Evolutionary conservation across 2,329 filamentous ascomycete genomes (phyloP).

Genomic region (Sclerotinia subarctica): DNA sequence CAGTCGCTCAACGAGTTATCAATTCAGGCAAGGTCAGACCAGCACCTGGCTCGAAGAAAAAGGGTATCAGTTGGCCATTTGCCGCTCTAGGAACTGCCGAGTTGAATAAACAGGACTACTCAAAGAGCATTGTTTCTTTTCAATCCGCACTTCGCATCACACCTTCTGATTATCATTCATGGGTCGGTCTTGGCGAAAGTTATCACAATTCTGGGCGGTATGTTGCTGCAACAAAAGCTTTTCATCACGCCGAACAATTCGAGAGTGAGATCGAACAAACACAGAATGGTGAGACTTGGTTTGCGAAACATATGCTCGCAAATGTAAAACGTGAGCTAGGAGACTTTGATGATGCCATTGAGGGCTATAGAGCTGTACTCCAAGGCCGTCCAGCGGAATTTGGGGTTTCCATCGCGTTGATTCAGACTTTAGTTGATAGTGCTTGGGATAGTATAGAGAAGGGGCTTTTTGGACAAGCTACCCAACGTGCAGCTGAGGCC

Average conservation of each 20-base stretch:
- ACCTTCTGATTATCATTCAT: slow-evolving; percentile 88
- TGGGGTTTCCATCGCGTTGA: slow-evolving; percentile 80
- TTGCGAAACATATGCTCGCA: slow-evolving; percentile 92
- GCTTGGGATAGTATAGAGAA: slow-evolving; percentile 74
- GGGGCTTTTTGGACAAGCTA: slow-evolving; percentile 81
- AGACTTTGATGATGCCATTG: slow-evolving; percentile 80
- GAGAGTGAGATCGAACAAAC: slow-evolving; percentile 57
- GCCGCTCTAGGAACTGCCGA: slow-evolving; percentile 91
- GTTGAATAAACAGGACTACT: slow-evolving; percentile 88
- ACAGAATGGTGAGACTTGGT: slow-evolving; percentile 74
- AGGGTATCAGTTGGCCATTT: slow-evolving; percentile 93
- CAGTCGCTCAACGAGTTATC: slow-evolving; percentile 84
- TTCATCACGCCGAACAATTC: slow-evolving; percentile 76
- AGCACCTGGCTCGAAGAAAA: slow-evolving; percentile 87
- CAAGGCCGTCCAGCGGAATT: slow-evolving; percentile 67
- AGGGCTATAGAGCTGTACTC: slow-evolving; percentile 72
- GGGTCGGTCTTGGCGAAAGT: slow-evolving; percentile 94
- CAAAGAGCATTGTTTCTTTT: slow-evolving; percentile 86
- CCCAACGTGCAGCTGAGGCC: slow-evolving; percentile 65
- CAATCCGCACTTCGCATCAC: slow-evolving; percentile 81
- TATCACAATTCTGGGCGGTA: slow-evolving; percentile 93
- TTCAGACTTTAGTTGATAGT: slow-evolving; percentile 84
- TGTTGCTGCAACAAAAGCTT: slow-evolving; percentile 89
- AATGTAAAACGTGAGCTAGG: slow-evolving; percentile 91
- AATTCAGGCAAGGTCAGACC: slow-evolving; percentile 92